Evolutionary conservation across 2,329 filamentous ascomycete species (phyloP).

Genomic region (Coleophoma cylindrospora): DNA sequence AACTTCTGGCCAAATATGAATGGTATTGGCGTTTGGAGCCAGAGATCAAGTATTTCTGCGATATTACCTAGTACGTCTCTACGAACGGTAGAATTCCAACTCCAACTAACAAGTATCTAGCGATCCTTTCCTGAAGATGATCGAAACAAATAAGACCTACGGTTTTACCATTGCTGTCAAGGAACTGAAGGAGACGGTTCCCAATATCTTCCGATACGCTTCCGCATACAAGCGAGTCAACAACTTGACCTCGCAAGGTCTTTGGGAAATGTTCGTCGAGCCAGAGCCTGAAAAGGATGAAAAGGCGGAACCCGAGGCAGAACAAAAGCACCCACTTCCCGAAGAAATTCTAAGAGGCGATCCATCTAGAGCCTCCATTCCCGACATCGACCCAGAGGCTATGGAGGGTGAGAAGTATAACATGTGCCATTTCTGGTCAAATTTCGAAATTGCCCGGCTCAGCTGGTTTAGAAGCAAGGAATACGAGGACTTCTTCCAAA

Average conservation of each 20-base stretch:
- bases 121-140: constrained; percentile 95
- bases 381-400: constrained; percentile 79
- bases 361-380: constrained; percentile 63
- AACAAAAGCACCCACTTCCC: constrained; percentile 64
- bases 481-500: constrained; percentile 96
- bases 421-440: constrained; percentile 99
- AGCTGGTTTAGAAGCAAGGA: constrained; percentile 97
- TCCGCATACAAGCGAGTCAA: constrained; percentile 93
- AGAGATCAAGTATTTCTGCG: constrained; percentile 99
- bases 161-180: constrained; percentile 99
- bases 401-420: constrained; percentile 99
- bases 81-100: neutral
- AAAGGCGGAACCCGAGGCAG: constrained; percentile 52
- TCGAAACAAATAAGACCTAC: constrained; percentile 91
- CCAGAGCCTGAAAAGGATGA: constrained; percentile 56
- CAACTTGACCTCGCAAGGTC: constrained; percentile 82
- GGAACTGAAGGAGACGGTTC: constrained; percentile 93
- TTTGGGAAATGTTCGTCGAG: constrained; percentile 99
- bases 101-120: constrained; percentile 39
- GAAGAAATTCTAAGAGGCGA: constrained; percentile 79
- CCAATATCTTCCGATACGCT: constrained; percentile 98
- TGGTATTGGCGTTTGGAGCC: constrained; percentile 99
- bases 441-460: constrained; percentile 94
- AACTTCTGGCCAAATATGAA: constrained; percentile 90
- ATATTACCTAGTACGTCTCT: constrained; percentile 84